Percentiles rank a stretch among this genome's conserved stretches.
phyloP scores from a whole-genome alignment of 305 asterid genomes.

The Salvia sclarea region DNA sequence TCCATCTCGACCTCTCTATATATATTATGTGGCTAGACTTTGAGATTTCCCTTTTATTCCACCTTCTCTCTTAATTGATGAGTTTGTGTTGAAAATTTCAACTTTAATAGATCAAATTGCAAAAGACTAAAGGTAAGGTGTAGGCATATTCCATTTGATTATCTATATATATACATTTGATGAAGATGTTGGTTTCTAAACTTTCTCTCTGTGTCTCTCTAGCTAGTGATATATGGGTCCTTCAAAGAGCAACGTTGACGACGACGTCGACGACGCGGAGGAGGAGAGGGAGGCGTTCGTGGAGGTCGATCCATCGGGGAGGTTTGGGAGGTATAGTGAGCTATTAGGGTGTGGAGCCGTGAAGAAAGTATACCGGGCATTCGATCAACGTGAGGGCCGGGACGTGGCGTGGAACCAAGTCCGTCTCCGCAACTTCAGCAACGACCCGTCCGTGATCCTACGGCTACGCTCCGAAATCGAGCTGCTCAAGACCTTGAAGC shows the following conservation, averaged over 20 bases:
- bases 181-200: no score
- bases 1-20: neutral
- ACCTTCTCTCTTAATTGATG: neutral
- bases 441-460: conserved; percentile 34
- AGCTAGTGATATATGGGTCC: neutral
- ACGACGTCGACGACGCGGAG: conserved; percentile 27
- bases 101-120: neutral
- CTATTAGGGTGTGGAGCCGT: conserved; percentile 48
- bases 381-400: conserved; percentile 43
- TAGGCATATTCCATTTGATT: neutral
- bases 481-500: conserved; percentile 42
- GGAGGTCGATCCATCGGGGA: conserved; percentile 46
- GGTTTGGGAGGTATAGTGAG: conserved; percentile 42
- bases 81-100: no score
- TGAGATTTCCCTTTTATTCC: conserved; percentile 6
- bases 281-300: conserved; percentile 39
- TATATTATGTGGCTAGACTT: neutral
- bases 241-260: neutral
- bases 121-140: neutral
- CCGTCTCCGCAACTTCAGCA: conserved; percentile 39
- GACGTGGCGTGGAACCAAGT: conserved; percentile 56
- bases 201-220: no score
- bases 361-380: conserved; percentile 46
- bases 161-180: no score
- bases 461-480: conserved; percentile 41